phyloP scores from a whole-genome alignment of 148 eudicot genomes.

The Rhododendron henanense region DNA sequence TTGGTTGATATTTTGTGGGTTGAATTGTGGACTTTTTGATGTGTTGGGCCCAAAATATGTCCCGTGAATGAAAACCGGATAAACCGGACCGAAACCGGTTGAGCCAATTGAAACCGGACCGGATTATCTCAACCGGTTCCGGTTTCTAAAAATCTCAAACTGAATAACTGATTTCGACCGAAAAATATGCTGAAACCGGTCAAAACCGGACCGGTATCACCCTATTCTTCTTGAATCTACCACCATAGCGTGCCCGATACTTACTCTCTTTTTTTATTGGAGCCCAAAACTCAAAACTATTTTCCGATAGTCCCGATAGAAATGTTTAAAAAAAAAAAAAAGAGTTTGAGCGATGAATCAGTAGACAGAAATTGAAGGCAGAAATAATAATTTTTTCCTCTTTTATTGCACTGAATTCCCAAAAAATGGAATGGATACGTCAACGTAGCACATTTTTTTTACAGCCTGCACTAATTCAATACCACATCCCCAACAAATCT shows the following conservation, averaged over 20 bases:
- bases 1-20: too few species aligned
- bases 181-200: too few species aligned
- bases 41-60: too few species aligned
- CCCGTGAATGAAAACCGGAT: too few species aligned
- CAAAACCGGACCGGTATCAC: too few species aligned
- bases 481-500: neutral
- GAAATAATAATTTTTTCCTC: slow-evolving; percentile 1
- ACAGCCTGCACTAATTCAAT: neutral
- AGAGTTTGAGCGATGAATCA: neutral
- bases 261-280: too few species aligned
- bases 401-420: slow-evolving; percentile 5
- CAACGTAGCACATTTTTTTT: neutral
- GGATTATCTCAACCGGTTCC: too few species aligned
- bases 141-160: too few species aligned
- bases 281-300: neutral
- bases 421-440: slow-evolving; percentile 3
- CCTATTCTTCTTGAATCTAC: neutral
- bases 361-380: neutral
- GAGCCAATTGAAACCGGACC: too few species aligned
- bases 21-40: too few species aligned
- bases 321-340: neutral
- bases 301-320: neutral
- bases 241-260: neutral
- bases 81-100: too few species aligned
- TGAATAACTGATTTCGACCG: too few species aligned